These are phyloP conservation scores for Mycosphaerelloides madeirae DNA, from an alignment of 2,329 filamentous ascomycete genomes.

Conservation along the genomic window DNA sequence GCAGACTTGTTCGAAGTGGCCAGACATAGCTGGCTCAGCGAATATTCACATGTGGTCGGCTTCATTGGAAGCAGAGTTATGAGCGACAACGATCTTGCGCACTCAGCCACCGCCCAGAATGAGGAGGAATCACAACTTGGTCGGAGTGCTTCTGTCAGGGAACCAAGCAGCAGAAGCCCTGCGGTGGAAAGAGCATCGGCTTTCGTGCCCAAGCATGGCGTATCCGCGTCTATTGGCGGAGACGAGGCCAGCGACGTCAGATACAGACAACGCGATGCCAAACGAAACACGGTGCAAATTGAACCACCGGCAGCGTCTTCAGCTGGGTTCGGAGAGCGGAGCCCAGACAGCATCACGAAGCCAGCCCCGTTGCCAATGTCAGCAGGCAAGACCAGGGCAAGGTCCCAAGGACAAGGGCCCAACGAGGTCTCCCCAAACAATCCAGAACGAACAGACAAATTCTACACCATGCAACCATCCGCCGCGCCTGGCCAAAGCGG, in stretches of 20 bases:
- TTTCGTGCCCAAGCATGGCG: constrained; percentile 16
- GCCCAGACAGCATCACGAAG: constrained; percentile 23
- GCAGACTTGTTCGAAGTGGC: constrained; percentile 97
- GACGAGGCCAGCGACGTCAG: constrained; percentile 23
- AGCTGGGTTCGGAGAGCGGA: constrained; percentile 64
- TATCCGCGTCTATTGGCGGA: constrained; percentile 18
- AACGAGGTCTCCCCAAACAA: constrained; percentile 36
- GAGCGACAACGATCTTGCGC: constrained; percentile 76
- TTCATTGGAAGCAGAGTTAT: constrained; percentile 97
- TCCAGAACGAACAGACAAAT: not conserved
- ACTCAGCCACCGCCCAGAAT: constrained; percentile 56
- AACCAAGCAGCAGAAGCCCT: constrained; percentile 57
- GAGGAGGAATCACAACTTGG: constrained; percentile 59
- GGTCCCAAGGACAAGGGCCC: constrained; percentile 53
- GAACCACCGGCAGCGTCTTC: constrained; percentile 86
- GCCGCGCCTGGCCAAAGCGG: constrained; percentile 27
- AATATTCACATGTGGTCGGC: constrained; percentile 93
- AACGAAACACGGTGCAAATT: constrained; percentile 90
- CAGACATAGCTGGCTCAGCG: constrained; percentile 94
- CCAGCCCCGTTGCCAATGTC: constrained; percentile 13
- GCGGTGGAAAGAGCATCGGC: constrained; percentile 12
- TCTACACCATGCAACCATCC: too few species aligned
- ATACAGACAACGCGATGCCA: constrained; percentile 70
- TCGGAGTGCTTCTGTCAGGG: constrained; percentile 89
- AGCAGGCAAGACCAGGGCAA: constrained; percentile 44